phyloP scores from a whole-genome alignment of 495 filamentous ascomycete genomes.

The Rusavskia elegans region DNA sequence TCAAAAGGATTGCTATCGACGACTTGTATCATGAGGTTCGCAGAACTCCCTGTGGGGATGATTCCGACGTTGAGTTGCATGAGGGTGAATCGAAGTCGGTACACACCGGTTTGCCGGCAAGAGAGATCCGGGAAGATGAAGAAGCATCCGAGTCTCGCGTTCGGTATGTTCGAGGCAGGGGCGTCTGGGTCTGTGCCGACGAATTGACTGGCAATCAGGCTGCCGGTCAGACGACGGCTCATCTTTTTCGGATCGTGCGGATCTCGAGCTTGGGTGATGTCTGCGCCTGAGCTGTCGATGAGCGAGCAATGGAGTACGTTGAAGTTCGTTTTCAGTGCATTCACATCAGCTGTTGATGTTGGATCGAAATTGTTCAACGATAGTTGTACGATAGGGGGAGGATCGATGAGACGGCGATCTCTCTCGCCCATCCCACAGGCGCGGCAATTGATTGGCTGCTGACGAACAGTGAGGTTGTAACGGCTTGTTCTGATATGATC shows the following conservation, averaged over 20 bases:
- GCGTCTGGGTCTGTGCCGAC: conserved; percentile 29
- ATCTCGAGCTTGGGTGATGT: conserved; percentile 20
- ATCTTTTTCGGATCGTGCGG: conserved; percentile 22
- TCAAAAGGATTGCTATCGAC: conserved; percentile 37
- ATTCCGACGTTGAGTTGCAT: conserved; percentile 54
- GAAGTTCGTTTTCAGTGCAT: conserved; percentile 55
- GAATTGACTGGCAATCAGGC: conserved; percentile 59
- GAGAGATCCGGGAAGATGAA: conserved; percentile 94
- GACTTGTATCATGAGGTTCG: conserved; percentile 5
- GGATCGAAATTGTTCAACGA: conserved; percentile 49
- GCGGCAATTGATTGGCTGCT: conserved; percentile 79
- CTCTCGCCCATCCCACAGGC: conserved; percentile 90
- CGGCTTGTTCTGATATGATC: conserved; percentile 16
- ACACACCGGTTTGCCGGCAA: conserved; percentile 71
- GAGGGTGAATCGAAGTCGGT: conserved; percentile 72
- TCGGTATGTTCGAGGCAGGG: conserved; percentile 12
- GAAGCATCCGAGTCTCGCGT: conserved; percentile 57
- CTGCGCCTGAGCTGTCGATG: conserved; percentile 16
- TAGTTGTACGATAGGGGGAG: conserved; percentile 86
- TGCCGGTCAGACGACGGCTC: conserved; percentile 58
- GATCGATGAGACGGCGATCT: conserved; percentile 86
- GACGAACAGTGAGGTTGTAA: conserved; percentile 57
- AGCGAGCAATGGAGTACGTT: conserved; percentile 71
- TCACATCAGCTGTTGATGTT: conserved; percentile 30
- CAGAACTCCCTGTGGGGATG: conserved; percentile 6